Conservation (phyloP, 2,329 filamentous ascomycete species). For the Aureobasidium namibiae region DNA sequence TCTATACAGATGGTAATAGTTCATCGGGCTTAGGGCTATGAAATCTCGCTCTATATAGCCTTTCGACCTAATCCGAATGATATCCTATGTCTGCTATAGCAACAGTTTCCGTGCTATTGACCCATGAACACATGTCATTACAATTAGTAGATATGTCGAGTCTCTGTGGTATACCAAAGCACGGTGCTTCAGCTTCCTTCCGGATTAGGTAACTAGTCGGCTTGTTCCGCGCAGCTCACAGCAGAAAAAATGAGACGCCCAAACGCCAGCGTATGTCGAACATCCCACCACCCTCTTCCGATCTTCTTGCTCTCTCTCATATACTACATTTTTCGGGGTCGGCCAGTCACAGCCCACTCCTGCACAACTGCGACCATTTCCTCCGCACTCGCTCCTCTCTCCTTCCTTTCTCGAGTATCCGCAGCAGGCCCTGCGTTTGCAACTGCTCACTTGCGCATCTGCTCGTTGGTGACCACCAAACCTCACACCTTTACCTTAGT, state of each 20-base stretch:
- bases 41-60: neutral
- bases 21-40: neutral
- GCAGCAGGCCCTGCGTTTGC: conserved; percentile 29
- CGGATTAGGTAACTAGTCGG: conserved; percentile 6
- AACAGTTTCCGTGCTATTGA: neutral
- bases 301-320: neutral
- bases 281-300: neutral
- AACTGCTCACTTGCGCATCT: conserved; percentile 14
- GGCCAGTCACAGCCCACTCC: conserved; percentile 25
- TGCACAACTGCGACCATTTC: conserved; percentile 20
- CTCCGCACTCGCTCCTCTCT: conserved; percentile 19
- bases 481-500: conserved; percentile 9
- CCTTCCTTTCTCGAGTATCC: conserved; percentile 16
- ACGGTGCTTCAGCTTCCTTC: neutral
- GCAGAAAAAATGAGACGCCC: conserved; percentile 3
- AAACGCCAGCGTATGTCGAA: neutral
- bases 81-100: neutral
- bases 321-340: conserved; percentile 11
- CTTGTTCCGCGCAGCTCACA: neutral
- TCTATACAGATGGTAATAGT: neutral
- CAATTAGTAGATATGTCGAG: neutral
- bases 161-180: neutral
- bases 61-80: neutral
- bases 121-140: no score
- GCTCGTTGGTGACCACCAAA: conserved; percentile 14